Evolutionary conservation across 768 basidiomycete genomes (phyloP).

Genomic region (Phylloporus sp.): DNA sequence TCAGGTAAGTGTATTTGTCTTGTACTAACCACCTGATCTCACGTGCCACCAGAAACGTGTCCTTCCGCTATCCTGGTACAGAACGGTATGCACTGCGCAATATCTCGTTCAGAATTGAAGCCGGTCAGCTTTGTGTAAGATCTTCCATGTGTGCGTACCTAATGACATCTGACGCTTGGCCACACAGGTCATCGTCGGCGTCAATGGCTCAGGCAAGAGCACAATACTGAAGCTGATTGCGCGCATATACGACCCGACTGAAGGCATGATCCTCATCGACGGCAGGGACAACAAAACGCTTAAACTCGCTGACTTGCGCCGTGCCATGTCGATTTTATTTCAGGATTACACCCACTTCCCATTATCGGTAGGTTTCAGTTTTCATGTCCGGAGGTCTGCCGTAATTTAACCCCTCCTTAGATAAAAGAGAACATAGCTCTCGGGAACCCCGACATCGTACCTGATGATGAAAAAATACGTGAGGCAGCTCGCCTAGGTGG

Average conservation of each 20-base stretch:
- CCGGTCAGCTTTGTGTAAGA: constrained; percentile 72
- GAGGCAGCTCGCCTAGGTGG: constrained; percentile 71
- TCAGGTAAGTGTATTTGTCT: constrained; percentile 37
- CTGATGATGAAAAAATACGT: constrained; percentile 52
- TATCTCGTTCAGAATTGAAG: constrained; percentile 65
- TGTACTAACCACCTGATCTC: not conserved
- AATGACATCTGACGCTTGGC: not conserved
- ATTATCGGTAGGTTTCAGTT: constrained; percentile 50
- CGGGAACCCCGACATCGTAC: constrained; percentile 56
- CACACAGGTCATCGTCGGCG: constrained; percentile 67
- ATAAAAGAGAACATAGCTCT: constrained; percentile 75
- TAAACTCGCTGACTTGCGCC: constrained; percentile 62
- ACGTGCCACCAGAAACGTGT: constrained; percentile 50
- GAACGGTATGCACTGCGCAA: constrained; percentile 50
- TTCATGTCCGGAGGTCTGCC: not conserved
- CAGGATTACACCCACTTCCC: constrained; percentile 83
- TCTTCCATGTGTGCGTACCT: too few relatives aligned
- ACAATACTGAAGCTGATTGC: constrained; percentile 73
- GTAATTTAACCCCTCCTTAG: constrained; percentile 32
- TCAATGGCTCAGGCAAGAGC: constrained; percentile 78
- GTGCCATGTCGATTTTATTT: constrained; percentile 68
- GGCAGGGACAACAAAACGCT: constrained; percentile 56
- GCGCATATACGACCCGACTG: constrained; percentile 65
- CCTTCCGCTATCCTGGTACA: constrained; percentile 62
- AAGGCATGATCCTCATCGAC: constrained; percentile 67